Percentiles rank a stretch among this genome's conserved stretches.
phyloP scores from a whole-genome alignment of 495 filamentous ascomycete genomes.

The Rhypophila decipiens region DNA sequence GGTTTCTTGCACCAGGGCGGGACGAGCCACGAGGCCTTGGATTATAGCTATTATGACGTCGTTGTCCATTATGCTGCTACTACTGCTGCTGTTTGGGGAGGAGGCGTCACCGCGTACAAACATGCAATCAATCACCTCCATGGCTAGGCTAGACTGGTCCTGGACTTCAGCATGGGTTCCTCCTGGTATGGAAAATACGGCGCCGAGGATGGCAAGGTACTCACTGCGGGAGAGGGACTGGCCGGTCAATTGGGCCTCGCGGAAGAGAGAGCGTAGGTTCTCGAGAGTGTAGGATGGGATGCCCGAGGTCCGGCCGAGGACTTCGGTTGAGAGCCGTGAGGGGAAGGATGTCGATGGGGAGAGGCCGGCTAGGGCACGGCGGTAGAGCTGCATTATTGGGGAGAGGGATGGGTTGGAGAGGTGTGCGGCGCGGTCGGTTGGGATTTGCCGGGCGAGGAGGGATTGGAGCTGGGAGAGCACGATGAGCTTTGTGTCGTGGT shows the following conservation, averaged over 20 bases:
- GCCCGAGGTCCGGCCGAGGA: constrained; percentile 10
- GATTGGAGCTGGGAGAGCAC: too few species aligned
- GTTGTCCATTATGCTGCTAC: constrained; percentile 27
- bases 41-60: constrained; percentile 36
- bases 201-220: constrained; percentile 25
- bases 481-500: too few species aligned
- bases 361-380: constrained; percentile 17
- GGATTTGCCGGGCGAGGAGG: too few species aligned
- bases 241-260: constrained; percentile 23
- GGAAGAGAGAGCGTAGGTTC: constrained; percentile 10
- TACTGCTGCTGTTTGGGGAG: too few species aligned
- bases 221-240: constrained; percentile 26
- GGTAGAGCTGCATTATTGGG: constrained; percentile 19
- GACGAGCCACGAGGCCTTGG: constrained; percentile 18
- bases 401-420: too few species aligned
- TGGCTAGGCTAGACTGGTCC: constrained; percentile 21
- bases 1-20: constrained; percentile 4
- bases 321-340: constrained; percentile 22
- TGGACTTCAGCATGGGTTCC: constrained; percentile 2
- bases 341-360: constrained; percentile 22
- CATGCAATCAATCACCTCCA: constrained; percentile 31
- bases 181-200: constrained; percentile 21
- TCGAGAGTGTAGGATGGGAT: not conserved
- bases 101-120: constrained; percentile 27
- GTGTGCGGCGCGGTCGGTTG: too few species aligned